Evolutionary conservation across 331 rosid species (phyloP).

Genomic region (Malus hybrid): DNA sequence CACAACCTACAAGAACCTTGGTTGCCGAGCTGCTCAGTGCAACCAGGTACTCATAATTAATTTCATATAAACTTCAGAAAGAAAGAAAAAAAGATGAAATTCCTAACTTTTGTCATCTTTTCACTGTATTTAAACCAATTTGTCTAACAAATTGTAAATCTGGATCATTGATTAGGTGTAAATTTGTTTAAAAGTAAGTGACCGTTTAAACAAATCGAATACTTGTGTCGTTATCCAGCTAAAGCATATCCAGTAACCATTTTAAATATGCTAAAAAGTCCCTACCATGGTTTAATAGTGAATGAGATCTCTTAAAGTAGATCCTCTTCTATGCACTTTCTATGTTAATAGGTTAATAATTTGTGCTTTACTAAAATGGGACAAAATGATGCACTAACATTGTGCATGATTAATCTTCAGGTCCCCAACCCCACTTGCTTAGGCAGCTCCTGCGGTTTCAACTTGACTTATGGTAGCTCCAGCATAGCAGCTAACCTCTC

Average conservation of each 20-base stretch:
- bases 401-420: constrained; percentile 30
- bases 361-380: neutral
- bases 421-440: constrained; percentile 78
- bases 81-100: no score
- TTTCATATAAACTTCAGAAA: neutral
- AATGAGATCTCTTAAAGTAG: neutral
- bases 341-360: neutral
- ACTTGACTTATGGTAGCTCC: constrained; percentile 78
- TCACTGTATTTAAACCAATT: neutral
- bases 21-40: constrained; percentile 64
- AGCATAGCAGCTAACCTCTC: constrained; percentile 55
- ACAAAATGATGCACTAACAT: neutral
- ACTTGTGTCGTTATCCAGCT: neutral
- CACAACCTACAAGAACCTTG: constrained; percentile 34
- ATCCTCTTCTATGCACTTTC: neutral
- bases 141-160: neutral
- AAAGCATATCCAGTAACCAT: neutral
- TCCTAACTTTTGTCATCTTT: neutral
- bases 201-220: neutral
- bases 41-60: constrained; percentile 51
- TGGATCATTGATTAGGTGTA: neutral
- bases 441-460: constrained; percentile 64
- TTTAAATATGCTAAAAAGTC: neutral
- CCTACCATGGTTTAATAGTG: neutral
- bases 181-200: neutral